Evolutionary conservation across 2,329 filamentous ascomycete genomes (phyloP).

Genomic region (Talaromyces piceae): DNA sequence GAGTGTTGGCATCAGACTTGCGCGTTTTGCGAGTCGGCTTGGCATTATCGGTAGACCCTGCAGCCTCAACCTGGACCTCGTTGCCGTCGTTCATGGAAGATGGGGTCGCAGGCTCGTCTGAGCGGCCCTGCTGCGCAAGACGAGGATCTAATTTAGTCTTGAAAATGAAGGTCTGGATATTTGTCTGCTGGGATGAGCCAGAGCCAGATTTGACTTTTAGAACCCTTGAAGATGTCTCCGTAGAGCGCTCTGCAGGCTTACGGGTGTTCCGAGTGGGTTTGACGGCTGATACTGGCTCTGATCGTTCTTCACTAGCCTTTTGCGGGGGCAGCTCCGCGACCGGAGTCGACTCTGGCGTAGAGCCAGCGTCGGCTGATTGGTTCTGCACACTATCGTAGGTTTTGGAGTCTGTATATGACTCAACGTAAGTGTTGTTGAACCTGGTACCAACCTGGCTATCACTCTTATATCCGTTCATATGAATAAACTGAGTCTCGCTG

Average conservation of each 20-base stretch:
- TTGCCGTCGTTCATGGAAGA: constrained; percentile 5
- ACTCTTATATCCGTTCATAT: constrained; percentile 13
- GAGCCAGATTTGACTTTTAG: constrained; percentile 11
- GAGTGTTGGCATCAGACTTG: constrained; percentile 6
- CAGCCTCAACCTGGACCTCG: constrained; percentile 1
- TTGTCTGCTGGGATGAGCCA: constrained; percentile 9
- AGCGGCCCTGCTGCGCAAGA: constrained; percentile 6
- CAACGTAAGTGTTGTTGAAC: constrained; percentile 11
- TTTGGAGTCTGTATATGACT: constrained; percentile 9
- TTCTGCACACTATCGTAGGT: constrained; percentile 7
- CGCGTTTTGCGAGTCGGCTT: constrained; percentile 7
- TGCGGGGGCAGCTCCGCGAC: constrained; percentile 1
- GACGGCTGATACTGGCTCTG: constrained; percentile 3
- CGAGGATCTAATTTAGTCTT: constrained; percentile 9
- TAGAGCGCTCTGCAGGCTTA: constrained; percentile 9
- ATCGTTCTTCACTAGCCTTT: constrained; percentile 8
- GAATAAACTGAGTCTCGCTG: constrained; percentile 11
- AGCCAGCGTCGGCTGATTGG: constrained; percentile 6
- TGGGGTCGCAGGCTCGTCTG: constrained; percentile 8
- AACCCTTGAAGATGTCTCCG: constrained; percentile 7
- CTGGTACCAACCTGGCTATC: constrained; percentile 10
- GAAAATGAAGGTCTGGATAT: constrained; percentile 12
- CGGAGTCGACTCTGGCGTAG: constrained; percentile 1
- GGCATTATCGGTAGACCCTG: neutral
- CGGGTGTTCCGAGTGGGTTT: constrained; percentile 7